Conservation (phyloP, 768 basidiomycete species). For the Leccinum olivaceopallidum region DNA sequence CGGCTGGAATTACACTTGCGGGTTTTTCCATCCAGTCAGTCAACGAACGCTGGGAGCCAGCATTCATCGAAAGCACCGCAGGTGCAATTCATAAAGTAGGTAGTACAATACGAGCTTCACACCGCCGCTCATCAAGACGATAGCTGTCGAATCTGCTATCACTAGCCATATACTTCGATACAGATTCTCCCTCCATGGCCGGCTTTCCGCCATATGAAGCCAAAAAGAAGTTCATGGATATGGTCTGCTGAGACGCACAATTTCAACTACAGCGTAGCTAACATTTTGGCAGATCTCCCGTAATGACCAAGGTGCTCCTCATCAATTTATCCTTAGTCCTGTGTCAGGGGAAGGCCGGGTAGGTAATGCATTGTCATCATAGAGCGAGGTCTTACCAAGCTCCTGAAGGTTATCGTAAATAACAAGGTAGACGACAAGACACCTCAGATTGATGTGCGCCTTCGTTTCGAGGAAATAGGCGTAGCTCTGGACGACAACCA, state of each 20-base stretch:
- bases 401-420: conserved; percentile 74
- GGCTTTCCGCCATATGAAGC: conserved; percentile 65
- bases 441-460: conserved; percentile 84
- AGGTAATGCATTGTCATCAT: conserved; percentile 24
- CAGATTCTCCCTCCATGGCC: conserved; percentile 80
- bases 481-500: conserved; percentile 91
- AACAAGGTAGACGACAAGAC: conserved; percentile 69
- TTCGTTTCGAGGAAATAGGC: conserved; percentile 92
- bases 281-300: conserved; percentile 48
- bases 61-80: conserved; percentile 89
- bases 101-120: background rate
- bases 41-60: conserved; percentile 81
- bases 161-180: conserved; percentile 92
- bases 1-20: conserved; percentile 85
- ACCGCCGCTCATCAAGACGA: conserved; percentile 6
- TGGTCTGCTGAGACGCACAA: conserved; percentile 45
- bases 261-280: background rate
- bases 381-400: conserved; percentile 4
- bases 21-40: conserved; percentile 90
- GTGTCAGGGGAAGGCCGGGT: conserved; percentile 94
- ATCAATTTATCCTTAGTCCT: conserved; percentile 95
- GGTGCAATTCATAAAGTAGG: conserved; percentile 87
- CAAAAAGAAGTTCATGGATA: conserved; percentile 68
- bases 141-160: conserved; percentile 86
- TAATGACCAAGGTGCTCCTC: conserved; percentile 43